Percentiles rank a stretch among this genome's conserved stretches.
These are phyloP conservation scores for Lentinula aciculospora DNA, from an alignment of 768 basidiomycete species.

Conservation along the genomic window DNA sequence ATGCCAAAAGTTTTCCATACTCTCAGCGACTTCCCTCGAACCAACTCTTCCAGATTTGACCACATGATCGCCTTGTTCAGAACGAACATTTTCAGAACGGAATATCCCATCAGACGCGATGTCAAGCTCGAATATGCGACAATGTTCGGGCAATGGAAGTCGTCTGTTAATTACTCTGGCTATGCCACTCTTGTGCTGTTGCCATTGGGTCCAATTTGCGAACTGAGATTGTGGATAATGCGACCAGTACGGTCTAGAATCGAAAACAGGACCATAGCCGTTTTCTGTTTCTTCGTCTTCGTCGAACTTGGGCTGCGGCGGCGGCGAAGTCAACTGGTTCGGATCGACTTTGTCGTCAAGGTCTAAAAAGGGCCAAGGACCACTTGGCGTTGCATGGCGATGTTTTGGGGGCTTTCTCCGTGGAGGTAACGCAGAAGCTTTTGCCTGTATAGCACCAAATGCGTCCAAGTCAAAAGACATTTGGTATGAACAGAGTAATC, in stretches of 20 bases:
- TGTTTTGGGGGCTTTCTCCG: constrained; percentile 17
- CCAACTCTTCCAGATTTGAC: constrained; percentile 11
- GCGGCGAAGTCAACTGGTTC: not conserved
- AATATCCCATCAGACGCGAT: constrained; percentile 9
- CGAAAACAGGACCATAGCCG: not conserved
- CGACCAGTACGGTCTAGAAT: constrained; percentile 18
- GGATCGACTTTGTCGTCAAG: constrained; percentile 20
- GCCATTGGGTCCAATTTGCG: constrained; percentile 33
- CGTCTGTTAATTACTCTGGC: constrained; percentile 10
- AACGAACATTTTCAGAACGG: constrained; percentile 5
- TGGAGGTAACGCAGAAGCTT: constrained; percentile 6
- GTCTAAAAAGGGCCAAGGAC: constrained; percentile 39
- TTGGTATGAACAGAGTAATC: not conserved
- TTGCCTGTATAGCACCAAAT: not conserved
- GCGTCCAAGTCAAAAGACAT: not conserved
- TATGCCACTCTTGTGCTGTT: constrained; percentile 29
- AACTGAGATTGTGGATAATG: constrained; percentile 34
- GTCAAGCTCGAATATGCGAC: constrained; percentile 11
- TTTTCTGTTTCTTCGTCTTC: not conserved
- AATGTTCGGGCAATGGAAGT: not conserved
- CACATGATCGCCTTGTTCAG: constrained; percentile 8
- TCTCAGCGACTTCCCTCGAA: constrained; percentile 11
- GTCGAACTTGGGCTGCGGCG: not conserved
- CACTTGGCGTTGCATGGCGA: constrained; percentile 31
- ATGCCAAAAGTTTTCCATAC: constrained; percentile 19